A percentile compares a stretch with the other conserved stretches of the same genome.
Evolutionary conservation across 805 yeast genomes (phyloP).

Genomic region (Ogataea allantospora): DNA sequence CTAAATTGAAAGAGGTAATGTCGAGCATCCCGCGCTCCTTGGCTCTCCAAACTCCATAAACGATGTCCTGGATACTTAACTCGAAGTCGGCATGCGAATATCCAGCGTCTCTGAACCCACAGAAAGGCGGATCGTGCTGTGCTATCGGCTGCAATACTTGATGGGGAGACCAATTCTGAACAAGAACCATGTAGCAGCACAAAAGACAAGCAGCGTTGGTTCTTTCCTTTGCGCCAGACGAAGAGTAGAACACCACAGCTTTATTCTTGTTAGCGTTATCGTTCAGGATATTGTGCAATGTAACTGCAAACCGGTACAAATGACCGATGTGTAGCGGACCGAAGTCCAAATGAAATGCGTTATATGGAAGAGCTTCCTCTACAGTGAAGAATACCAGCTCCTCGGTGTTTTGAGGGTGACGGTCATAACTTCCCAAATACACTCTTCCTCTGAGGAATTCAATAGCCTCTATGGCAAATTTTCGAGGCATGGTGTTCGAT

Average conservation of each 20-base stretch:
- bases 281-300: constrained; percentile 85
- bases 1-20: constrained; percentile 80
- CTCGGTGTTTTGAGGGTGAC: constrained; percentile 71
- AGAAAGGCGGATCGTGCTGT: constrained; percentile 89
- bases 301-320: constrained; percentile 91
- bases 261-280: constrained; percentile 80
- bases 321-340: constrained; percentile 96
- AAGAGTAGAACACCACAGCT: constrained; percentile 87
- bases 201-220: constrained; percentile 93
- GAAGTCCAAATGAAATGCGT: constrained; percentile 93
- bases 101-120: constrained; percentile 96
- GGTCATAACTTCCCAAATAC: constrained; percentile 86
- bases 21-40: constrained; percentile 89
- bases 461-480: constrained; percentile 31
- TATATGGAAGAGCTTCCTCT: constrained; percentile 88
- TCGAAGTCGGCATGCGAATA: constrained; percentile 94
- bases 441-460: constrained; percentile 57
- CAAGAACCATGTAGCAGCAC: constrained; percentile 91
- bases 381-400: constrained; percentile 84
- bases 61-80: constrained; percentile 89
- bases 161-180: constrained; percentile 98
- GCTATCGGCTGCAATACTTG: constrained; percentile 93
- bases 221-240: constrained; percentile 75
- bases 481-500: constrained; percentile 25
- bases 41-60: constrained; percentile 97